Evolutionary conservation across 202 grass and related monocot genomes (phyloP).

Genomic region (Dendrocalamus latiflorus): DNA sequence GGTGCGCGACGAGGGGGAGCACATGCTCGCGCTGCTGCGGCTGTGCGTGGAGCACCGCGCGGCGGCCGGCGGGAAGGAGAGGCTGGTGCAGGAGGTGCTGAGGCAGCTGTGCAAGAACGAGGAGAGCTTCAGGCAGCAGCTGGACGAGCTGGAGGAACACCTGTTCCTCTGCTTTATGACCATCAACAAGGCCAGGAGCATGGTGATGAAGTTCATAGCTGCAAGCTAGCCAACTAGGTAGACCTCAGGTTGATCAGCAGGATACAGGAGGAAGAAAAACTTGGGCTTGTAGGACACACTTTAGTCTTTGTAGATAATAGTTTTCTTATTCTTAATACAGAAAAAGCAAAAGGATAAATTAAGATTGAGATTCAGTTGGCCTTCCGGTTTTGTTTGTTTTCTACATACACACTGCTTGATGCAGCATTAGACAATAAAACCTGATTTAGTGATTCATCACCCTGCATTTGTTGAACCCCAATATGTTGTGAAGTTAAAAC

Average conservation of each 20-base stretch:
- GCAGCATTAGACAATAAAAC: neutral
- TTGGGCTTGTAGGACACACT: neutral
- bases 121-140: slow-evolving; percentile 67
- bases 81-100: slow-evolving; percentile 67
- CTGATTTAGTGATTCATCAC: neutral
- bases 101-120: slow-evolving; percentile 79
- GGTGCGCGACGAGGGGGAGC: slow-evolving; percentile 74
- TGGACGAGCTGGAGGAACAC: slow-evolving; percentile 95
- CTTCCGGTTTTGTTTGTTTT: neutral
- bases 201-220: slow-evolving; percentile 66
- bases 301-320: slow-evolving; percentile 28
- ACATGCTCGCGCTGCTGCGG: slow-evolving; percentile 67
- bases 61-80: slow-evolving; percentile 31
- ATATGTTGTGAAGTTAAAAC: neutral
- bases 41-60: slow-evolving; percentile 55
- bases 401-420: neutral
- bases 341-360: neutral
- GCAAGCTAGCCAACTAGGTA: slow-evolving; percentile 11
- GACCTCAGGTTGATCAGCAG: neutral
- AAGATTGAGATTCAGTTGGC: neutral
- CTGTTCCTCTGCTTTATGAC: slow-evolving; percentile 93
- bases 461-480: neutral
- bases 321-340: neutral
- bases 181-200: slow-evolving; percentile 83
- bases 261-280: neutral